phyloP scores from a whole-genome alignment of 352 stramenopile species.

The Globisporangium camurandrum region DNA sequence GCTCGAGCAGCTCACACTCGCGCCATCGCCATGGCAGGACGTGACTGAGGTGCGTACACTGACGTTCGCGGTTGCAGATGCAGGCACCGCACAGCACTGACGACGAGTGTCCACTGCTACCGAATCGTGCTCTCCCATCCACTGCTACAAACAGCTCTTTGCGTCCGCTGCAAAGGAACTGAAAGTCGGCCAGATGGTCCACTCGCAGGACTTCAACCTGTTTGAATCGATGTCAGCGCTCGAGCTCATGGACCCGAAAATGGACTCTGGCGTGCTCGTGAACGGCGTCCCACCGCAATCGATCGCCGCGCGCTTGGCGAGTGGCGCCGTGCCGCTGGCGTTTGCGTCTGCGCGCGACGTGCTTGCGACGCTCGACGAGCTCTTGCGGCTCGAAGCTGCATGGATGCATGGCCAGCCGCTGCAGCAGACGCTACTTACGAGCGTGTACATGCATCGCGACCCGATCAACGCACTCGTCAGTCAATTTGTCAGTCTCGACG shows the following conservation, averaged over 20 bases:
- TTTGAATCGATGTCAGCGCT: constrained; percentile 93
- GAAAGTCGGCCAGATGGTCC: constrained; percentile 72
- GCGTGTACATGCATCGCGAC: constrained; percentile 81
- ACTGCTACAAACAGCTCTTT: constrained; percentile 6
- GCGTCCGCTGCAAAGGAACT: constrained; percentile 56
- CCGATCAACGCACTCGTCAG: constrained; percentile 65
- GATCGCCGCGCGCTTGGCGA: constrained; percentile 41
- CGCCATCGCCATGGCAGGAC: constrained; percentile 27
- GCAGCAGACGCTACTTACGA: constrained; percentile 86
- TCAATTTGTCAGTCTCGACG: constrained; percentile 13
- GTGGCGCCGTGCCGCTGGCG: constrained; percentile 31
- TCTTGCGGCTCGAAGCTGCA: constrained; percentile 67
- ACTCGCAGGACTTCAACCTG: constrained; percentile 82
- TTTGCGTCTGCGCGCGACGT: constrained; percentile 64
- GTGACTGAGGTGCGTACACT: constrained; percentile 34
- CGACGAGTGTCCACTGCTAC: background rate
- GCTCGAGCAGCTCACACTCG: constrained; percentile 23
- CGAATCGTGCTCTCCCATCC: background rate
- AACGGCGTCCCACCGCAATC: constrained; percentile 47
- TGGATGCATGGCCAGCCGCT: constrained; percentile 84
- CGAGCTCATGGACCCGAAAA: constrained; percentile 92
- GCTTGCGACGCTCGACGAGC: constrained; percentile 64
- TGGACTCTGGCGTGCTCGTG: constrained; percentile 89
- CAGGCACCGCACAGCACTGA: background rate
- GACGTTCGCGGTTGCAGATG: background rate